Conservation (phyloP, 2,329 filamentous ascomycete species). For the Amphichorda felina region DNA sequence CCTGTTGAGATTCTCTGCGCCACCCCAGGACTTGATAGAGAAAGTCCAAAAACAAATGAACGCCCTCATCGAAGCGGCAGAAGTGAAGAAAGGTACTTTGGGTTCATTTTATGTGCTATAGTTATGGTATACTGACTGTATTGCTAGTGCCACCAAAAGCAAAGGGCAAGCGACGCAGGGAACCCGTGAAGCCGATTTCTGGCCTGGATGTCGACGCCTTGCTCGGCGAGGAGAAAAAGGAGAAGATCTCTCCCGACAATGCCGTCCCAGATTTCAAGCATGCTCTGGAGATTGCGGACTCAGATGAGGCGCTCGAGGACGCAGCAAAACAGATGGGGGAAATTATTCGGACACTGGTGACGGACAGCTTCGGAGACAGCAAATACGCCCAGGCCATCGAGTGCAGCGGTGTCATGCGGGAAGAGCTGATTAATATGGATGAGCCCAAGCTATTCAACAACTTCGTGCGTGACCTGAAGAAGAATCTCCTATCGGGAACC, state of each 20-base stretch:
- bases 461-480: constrained; percentile 61
- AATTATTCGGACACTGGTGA: constrained; percentile 59
- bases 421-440: constrained; percentile 65
- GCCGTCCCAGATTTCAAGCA: constrained; percentile 87
- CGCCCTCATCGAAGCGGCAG: constrained; percentile 53
- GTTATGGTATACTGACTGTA: no score
- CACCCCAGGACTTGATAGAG: constrained; percentile 54
- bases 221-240: constrained; percentile 43
- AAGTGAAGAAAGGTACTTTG: constrained; percentile 78
- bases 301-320: constrained; percentile 49
- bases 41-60: constrained; percentile 47
- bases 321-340: constrained; percentile 62
- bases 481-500: constrained; percentile 53
- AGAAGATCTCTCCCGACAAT: constrained; percentile 49
- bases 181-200: constrained; percentile 72
- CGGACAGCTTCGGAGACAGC: constrained; percentile 60
- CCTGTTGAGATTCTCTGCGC: constrained; percentile 61
- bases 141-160: constrained; percentile 61
- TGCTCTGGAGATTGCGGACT: constrained; percentile 48
- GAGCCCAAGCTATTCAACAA: constrained; percentile 67
- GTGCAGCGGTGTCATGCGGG: constrained; percentile 64
- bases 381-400: constrained; percentile 68
- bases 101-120: no score
- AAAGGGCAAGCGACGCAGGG: constrained; percentile 59
- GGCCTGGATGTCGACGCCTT: constrained; percentile 79